phyloP scores from a whole-genome alignment of 805 yeast species.

The Ogataea allantospora region DNA sequence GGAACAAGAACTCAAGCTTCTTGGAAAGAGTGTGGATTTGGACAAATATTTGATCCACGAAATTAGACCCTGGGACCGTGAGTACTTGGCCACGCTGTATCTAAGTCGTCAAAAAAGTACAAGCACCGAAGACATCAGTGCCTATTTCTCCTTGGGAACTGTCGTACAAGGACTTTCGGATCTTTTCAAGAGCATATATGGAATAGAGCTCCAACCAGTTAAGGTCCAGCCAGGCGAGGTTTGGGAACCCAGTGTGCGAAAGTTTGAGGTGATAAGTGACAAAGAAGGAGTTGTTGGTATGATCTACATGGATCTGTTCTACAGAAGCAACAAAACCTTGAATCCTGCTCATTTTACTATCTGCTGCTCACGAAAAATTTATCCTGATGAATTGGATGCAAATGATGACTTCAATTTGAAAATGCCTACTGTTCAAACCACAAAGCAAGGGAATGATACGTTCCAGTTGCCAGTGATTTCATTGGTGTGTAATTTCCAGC shows the following conservation, averaged over 20 bases:
- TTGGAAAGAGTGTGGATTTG: constrained; percentile 35
- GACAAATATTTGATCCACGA: constrained; percentile 36
- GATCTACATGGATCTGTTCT: constrained; percentile 84
- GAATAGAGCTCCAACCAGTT: constrained; percentile 70
- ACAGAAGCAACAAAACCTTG: constrained; percentile 69
- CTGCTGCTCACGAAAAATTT: constrained; percentile 84
- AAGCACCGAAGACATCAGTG: constrained; percentile 49
- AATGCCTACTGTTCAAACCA: constrained; percentile 31
- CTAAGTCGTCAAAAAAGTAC: constrained; percentile 36
- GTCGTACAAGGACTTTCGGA: constrained; percentile 80
- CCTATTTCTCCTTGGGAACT: constrained; percentile 80
- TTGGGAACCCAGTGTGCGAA: constrained; percentile 85
- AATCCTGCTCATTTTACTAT: constrained; percentile 96
- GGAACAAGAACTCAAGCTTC: constrained; percentile 50
- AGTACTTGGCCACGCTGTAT: constrained; percentile 43
- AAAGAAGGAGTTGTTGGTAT: constrained; percentile 67
- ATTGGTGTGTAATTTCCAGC: constrained; percentile 76
- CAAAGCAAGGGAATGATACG: constrained; percentile 42
- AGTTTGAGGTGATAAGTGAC: constrained; percentile 71
- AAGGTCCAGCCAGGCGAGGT: constrained; percentile 69
- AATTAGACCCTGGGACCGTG: constrained; percentile 91
- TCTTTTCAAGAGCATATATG: constrained; percentile 69
- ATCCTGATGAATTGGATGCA: constrained; percentile 47
- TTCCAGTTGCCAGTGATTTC: constrained; percentile 90
- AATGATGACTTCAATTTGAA: constrained; percentile 38